Conservation (phyloP, 352 stramenopile species). For the Globisporangium spinosum region DNA sequence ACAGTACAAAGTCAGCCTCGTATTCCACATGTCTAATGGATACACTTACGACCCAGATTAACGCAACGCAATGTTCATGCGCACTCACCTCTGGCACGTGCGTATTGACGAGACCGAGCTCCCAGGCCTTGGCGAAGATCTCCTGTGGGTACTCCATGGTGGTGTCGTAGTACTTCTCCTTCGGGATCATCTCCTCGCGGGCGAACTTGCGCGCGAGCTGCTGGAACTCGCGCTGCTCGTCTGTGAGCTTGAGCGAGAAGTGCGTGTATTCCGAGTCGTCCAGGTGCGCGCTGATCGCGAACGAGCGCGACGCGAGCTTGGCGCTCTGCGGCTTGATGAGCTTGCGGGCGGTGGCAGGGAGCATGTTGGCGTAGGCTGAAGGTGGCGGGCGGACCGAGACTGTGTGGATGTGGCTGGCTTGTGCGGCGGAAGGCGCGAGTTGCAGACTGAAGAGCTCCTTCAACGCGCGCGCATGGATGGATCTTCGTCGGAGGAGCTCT, state of each 20-base stretch:
- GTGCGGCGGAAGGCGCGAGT: not conserved
- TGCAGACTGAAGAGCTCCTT: conserved; percentile 11
- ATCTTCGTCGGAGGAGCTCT: not conserved
- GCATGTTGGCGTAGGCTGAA: conserved; percentile 11
- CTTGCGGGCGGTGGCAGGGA: conserved; percentile 19
- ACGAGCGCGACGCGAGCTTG: conserved; percentile 25
- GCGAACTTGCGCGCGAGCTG: conserved; percentile 85
- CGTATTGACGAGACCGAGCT: conserved; percentile 86
- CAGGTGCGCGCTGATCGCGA: conserved; percentile 39
- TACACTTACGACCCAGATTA: not conserved
- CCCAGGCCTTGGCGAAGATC: conserved; percentile 88
- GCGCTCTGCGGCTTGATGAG: conserved; percentile 9
- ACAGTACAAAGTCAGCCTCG: not conserved
- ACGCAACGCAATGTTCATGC: not conserved
- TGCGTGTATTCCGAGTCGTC: conserved; percentile 46
- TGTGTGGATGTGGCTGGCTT: not conserved
- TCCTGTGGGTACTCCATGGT: conserved; percentile 86
- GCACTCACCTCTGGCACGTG: conserved; percentile 60
- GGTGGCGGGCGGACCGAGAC: not conserved
- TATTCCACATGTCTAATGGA: not conserved
- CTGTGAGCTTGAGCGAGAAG: conserved; percentile 82
- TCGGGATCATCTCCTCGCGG: conserved; percentile 88
- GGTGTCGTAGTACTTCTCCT: conserved; percentile 78
- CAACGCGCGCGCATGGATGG: not conserved
- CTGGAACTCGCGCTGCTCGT: conserved; percentile 88